A percentile compares a stretch with the other conserved stretches of the same genome.
Evolutionary conservation across 2,329 filamentous ascomycete genomes (phyloP).

Genomic region (Alternaria triticimaculans): DNA sequence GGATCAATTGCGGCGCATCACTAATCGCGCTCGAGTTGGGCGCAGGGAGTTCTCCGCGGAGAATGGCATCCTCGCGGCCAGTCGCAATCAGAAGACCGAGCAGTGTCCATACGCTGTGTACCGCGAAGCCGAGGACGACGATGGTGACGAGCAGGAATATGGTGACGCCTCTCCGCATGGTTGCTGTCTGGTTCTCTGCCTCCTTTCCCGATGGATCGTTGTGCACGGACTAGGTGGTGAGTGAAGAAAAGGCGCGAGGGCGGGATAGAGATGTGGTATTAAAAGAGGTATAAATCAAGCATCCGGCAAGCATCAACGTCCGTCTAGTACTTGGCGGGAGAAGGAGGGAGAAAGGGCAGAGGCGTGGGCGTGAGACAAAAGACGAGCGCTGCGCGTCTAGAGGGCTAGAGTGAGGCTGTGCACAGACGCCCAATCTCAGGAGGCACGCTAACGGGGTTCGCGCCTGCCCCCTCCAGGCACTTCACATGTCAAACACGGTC

Average conservation of each 20-base stretch:
- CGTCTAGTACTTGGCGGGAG: constrained; percentile 20
- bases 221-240: constrained; percentile 2
- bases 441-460: not conserved
- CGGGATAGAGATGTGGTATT: constrained; percentile 12
- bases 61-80: constrained; percentile 71
- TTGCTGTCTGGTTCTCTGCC: constrained; percentile 33
- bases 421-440: constrained; percentile 24
- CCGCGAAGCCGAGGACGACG: constrained; percentile 67
- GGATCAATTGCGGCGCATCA: constrained; percentile 67
- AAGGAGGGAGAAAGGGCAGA: constrained; percentile 17
- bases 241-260: constrained; percentile 10
- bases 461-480: not conserved
- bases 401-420: constrained; percentile 21
- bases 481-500: constrained; percentile 17
- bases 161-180: constrained; percentile 66
- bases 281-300: constrained; percentile 17
- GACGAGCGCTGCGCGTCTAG: constrained; percentile 16
- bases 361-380: constrained; percentile 16
- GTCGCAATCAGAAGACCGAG: constrained; percentile 73
- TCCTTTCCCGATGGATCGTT: constrained; percentile 29
- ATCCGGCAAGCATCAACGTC: constrained; percentile 16
- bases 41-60: constrained; percentile 68
- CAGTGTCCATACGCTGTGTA: constrained; percentile 73
- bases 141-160: constrained; percentile 71
- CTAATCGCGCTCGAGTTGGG: constrained; percentile 67